phyloP scores from a whole-genome alignment of 768 basidiomycete species.

The Hygrocybe punicea region DNA sequence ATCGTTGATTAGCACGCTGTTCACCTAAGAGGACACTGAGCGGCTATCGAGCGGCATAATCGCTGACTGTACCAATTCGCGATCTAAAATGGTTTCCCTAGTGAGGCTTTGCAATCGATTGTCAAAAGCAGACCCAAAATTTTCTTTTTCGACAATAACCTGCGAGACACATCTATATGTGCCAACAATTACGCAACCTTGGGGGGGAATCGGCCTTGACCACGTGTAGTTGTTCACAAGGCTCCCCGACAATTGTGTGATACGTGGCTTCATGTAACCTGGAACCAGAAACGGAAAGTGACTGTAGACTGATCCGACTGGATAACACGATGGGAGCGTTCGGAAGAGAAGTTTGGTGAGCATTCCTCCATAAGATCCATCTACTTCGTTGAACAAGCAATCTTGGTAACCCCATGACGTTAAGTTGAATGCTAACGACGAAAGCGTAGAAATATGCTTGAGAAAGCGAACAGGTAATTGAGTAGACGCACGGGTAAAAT shows the following conservation, averaged over 20 bases:
- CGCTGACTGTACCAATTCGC: conserved; percentile 16
- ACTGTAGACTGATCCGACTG: conserved; percentile 60
- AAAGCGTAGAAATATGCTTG: not conserved
- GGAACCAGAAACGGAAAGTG: conserved; percentile 83
- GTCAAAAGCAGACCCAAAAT: conserved; percentile 35
- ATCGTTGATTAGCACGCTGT: conserved; percentile 21
- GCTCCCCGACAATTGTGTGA: conserved; percentile 32
- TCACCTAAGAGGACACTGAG: conserved; percentile 7
- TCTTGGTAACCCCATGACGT: conserved; percentile 80
- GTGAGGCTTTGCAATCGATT: conserved; percentile 32
- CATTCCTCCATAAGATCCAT: conserved; percentile 75
- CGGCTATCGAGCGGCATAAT: not conserved
- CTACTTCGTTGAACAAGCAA: conserved; percentile 56
- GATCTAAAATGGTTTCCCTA: conserved; percentile 19
- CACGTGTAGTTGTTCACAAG: conserved; percentile 53
- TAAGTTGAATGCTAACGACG: conserved; percentile 56
- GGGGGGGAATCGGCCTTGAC: conserved; percentile 43
- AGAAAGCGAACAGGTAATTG: not conserved
- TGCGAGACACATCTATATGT: conserved; percentile 33
- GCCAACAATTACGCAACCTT: conserved; percentile 27
- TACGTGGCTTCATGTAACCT: conserved; percentile 38
- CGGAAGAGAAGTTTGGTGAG: conserved; percentile 70
- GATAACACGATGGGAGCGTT: conserved; percentile 67
- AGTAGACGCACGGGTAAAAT: conserved; percentile 63
- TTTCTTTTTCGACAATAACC: conserved; percentile 27